phyloP scores from a whole-genome alignment of 2,329 filamentous ascomycete species.

The Juglanconis oblonga region DNA sequence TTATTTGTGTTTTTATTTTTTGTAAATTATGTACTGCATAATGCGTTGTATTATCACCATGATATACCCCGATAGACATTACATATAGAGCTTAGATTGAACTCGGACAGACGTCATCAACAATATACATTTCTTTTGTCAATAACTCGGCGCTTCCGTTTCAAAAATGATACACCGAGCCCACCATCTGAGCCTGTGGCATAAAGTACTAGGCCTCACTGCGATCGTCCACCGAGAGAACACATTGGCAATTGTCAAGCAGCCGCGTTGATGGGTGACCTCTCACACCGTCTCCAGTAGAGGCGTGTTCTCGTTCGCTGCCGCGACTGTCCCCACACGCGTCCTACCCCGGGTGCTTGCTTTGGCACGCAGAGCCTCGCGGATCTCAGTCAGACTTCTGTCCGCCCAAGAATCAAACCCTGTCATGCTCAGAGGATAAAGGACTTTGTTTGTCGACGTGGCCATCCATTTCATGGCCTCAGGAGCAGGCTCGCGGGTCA shows the following conservation, averaged over 20 bases:
- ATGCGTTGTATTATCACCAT: background rate
- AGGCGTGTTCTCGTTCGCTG: background rate
- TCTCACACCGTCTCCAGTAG: background rate
- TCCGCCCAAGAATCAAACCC: background rate
- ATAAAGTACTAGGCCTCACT: too few relatives aligned
- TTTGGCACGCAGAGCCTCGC: background rate
- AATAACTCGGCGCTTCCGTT: background rate
- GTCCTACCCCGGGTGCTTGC: background rate
- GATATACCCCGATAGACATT: conserved; percentile 17
- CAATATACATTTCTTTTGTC: conserved; percentile 10
- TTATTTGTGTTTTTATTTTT: background rate
- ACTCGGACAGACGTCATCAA: conserved; percentile 4
- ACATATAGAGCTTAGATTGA: conserved; percentile 8
- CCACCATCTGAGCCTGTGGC: too few relatives aligned
- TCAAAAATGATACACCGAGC: background rate
- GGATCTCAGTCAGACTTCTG: background rate
- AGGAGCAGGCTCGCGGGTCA: background rate
- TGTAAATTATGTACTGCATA: background rate
- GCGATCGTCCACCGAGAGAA: too few relatives aligned
- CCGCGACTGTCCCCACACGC: background rate
- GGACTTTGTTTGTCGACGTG: background rate
- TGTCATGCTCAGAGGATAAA: background rate
- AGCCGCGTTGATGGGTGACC: too few relatives aligned
- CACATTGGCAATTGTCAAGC: too few relatives aligned
- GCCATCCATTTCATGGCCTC: background rate